Conservation (phyloP, 306 rosid species). For the Corylus avellana region DNA sequence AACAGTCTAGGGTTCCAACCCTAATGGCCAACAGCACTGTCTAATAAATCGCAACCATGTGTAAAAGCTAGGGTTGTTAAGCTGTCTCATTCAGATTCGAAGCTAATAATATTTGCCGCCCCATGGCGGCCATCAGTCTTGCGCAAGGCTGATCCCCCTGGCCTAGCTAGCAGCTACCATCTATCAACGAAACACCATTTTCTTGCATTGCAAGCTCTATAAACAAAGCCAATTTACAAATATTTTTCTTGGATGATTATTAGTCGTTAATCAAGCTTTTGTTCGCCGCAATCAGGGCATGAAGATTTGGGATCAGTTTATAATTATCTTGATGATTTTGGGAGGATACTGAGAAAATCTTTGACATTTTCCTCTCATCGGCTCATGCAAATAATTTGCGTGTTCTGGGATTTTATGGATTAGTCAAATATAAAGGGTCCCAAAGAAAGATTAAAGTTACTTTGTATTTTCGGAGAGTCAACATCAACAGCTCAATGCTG, state of each 20-base stretch:
- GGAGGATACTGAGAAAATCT: neutral
- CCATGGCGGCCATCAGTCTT: slow-evolving; percentile 16
- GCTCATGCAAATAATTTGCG: neutral
- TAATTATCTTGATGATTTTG: neutral
- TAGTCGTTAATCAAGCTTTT: neutral
- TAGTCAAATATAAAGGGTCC: slow-evolving; percentile 18
- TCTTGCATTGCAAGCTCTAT: slow-evolving; percentile 34
- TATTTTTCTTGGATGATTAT: slow-evolving; percentile 4
- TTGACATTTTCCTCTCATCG: neutral
- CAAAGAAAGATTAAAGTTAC: slow-evolving; percentile 6
- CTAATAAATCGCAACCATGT: slow-evolving; percentile 15
- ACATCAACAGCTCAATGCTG: slow-evolving; percentile 7
- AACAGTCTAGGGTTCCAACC: neutral
- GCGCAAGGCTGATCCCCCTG: slow-evolving; percentile 16
- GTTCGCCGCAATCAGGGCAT: slow-evolving; percentile 8
- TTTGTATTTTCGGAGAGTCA: slow-evolving; percentile 9
- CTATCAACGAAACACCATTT: slow-evolving; percentile 27
- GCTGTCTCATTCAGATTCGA: slow-evolving; percentile 30
- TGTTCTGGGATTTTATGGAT: slow-evolving; percentile 19
- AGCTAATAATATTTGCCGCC: slow-evolving; percentile 27
- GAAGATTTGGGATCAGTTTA: slow-evolving; percentile 4
- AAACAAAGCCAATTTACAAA: slow-evolving; percentile 13
- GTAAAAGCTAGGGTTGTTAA: slow-evolving; percentile 13
- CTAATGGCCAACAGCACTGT: slow-evolving; percentile 4
- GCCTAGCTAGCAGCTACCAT: slow-evolving; percentile 1